Conservation (phyloP, 768 basidiomycete genomes). For the Pulveroboletus frians region DNA sequence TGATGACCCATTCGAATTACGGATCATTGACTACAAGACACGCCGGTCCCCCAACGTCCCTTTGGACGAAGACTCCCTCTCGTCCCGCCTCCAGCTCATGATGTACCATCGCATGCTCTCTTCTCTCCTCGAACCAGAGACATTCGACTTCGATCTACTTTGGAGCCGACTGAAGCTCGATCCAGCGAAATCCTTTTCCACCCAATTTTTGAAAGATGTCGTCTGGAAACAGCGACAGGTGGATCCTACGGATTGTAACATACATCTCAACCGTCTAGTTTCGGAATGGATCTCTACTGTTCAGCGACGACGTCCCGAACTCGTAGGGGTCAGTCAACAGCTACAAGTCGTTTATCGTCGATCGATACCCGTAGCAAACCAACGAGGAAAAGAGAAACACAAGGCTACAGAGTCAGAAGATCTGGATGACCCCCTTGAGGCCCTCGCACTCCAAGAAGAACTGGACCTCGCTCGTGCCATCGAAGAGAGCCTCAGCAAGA, state of each 20-base stretch:
- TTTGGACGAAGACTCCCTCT: constrained; percentile 48
- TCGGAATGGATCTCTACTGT: constrained; percentile 30
- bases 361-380: constrained; percentile 4
- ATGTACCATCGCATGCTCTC: constrained; percentile 66
- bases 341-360: constrained; percentile 41
- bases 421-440: constrained; percentile 10
- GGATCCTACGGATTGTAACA: constrained; percentile 13
- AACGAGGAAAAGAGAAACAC: background rate
- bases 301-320: constrained; percentile 15
- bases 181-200: constrained; percentile 43
- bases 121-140: constrained; percentile 39
- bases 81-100: constrained; percentile 71
- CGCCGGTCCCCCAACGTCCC: constrained; percentile 49
- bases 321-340: constrained; percentile 31
- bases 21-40: constrained; percentile 68
- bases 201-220: constrained; percentile 38
- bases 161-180: constrained; percentile 48
- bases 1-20: constrained; percentile 30
- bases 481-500: constrained; percentile 39
- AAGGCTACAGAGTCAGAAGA: constrained; percentile 1
- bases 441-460: constrained; percentile 33
- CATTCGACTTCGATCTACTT: constrained; percentile 48
- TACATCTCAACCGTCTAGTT: constrained; percentile 31
- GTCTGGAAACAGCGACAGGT: constrained; percentile 14
- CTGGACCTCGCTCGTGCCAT: constrained; percentile 43